These are phyloP conservation scores for Hammondia hammondi DNA, from an alignment of 169 alveolate species.

Conservation along the genomic window DNA sequence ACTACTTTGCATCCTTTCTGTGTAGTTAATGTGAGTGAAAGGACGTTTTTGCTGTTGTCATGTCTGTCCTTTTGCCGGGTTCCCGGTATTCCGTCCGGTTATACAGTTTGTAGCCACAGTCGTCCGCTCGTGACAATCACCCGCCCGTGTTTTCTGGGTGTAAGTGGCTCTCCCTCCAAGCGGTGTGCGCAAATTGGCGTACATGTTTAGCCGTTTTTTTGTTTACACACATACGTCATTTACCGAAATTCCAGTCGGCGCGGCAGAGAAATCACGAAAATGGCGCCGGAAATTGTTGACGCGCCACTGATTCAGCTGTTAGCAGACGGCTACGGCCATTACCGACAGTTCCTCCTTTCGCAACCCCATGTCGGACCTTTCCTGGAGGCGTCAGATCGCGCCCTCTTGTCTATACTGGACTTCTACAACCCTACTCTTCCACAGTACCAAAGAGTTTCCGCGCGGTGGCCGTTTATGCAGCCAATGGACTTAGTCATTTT, in stretches of 20 bases:
- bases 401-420: background rate
- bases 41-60: background rate
- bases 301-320: conserved; percentile 21
- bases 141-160: background rate
- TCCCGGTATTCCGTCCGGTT: background rate
- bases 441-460: background rate
- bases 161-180: background rate
- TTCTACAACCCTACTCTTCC: conserved; percentile 40
- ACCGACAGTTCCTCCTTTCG: conserved; percentile 14
- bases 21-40: background rate
- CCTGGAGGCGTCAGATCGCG: background rate
- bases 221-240: background rate
- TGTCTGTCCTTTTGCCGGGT: background rate
- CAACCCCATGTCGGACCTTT: background rate
- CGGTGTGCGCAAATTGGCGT: background rate
- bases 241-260: background rate
- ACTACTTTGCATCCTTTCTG: background rate
- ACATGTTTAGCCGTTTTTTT: background rate
- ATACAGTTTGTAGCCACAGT: background rate
- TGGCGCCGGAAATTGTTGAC: conserved; percentile 9
- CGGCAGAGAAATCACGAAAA: background rate
- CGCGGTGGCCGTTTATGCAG: conserved; percentile 28
- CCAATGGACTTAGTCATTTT: background rate
- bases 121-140: background rate
- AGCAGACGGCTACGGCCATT: background rate